Base-by-base conservation (phyloP, 352 stramenopile species). In the Phytophthora pistaciae region DNA sequence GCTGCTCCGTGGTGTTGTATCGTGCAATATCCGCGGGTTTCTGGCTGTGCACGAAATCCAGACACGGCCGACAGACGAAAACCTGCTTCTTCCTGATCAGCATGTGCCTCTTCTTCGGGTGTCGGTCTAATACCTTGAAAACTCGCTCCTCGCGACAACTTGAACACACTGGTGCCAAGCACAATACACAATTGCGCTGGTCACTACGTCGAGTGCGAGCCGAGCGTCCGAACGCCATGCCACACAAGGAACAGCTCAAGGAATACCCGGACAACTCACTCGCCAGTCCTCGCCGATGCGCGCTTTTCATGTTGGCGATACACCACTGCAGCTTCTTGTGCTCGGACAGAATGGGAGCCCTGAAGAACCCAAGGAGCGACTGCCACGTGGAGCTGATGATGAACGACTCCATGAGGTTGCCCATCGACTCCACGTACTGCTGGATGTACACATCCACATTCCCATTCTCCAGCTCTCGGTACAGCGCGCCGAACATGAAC, bases 401-500 rank as follows among this genome's bases (percentile, higher is more conserved):
- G 16, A 74, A 70, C 0, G 66, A 77, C 23, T 81, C 66, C 10
- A 80, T 64, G 18, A 83, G 25, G 23, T 65, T 72, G 27, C 73
- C 70, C 21, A 73, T 59, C 3, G 70, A 46, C 40, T 83, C 73
- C 8, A 81, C 53, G 36, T 80, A 80, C 50, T 74, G 65, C 29
- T 80, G 74, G 13, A 81, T 66, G 40, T 79, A 80, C 21, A 81
- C 66, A 44, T 83, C 76, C 42, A 80, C 76, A 42, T 33, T 63
- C 1, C 72, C 72, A 42, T 78, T 65, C 63, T 70, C 60, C 48
- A 68, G 59, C 53, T 83, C 49, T 46, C 69, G 67, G 74, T 75
- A 83, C n/a, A 83, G 46, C 6, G 59, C 58, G 16, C 75, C 75
- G 56, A 77, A 68, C 71, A 82, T 74, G 31, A 78, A 75, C 21